A percentile compares a stretch with the other conserved stretches of the same genome.
Evolutionary conservation across 768 basidiomycete genomes (phyloP).

Genomic region (Krasilnikovozyma curviuscula): DNA sequence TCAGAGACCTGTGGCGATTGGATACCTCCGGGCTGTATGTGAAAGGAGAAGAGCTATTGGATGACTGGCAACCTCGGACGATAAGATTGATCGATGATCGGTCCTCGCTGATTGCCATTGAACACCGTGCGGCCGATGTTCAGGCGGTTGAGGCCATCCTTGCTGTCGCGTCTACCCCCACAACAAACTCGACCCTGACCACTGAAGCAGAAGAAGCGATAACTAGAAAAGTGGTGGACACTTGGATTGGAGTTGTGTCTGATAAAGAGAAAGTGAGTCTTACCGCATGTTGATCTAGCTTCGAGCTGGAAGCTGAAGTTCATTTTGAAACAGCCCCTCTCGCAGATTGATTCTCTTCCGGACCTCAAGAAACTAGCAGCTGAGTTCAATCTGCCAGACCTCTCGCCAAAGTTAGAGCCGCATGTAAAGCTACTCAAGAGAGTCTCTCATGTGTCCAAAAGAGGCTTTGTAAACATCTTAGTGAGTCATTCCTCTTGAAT

Average conservation of each 20-base stretch:
- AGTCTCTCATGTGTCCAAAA: slow-evolving; percentile 25
- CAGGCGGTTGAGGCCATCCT: slow-evolving; percentile 70
- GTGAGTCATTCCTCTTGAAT: not conserved
- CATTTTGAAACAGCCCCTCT: not conserved
- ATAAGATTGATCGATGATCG: slow-evolving; percentile 79
- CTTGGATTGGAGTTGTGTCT: not conserved
- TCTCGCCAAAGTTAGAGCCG: not conserved
- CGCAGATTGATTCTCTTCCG: not conserved
- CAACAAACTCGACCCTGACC: slow-evolving; percentile 3
- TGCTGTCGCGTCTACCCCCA: slow-evolving; percentile 20
- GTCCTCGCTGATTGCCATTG: slow-evolving; percentile 46
- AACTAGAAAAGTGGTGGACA: not conserved
- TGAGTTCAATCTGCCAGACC: not conserved
- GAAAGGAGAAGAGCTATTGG: slow-evolving; percentile 67
- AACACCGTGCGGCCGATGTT: slow-evolving; percentile 65
- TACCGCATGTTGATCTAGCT: not conserved
- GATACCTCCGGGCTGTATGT: slow-evolving; percentile 80
- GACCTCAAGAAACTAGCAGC: not conserved
- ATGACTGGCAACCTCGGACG: slow-evolving; percentile 69
- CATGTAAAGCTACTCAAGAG: slow-evolving; percentile 8
- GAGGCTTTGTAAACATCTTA: slow-evolving; percentile 38
- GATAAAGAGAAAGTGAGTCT: not conserved
- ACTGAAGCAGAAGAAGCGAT: slow-evolving; percentile 7
- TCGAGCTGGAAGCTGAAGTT: not conserved
- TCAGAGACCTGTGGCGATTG: slow-evolving; percentile 78